phyloP scores from a whole-genome alignment of 2,329 filamentous ascomycete genomes.

The Venturia effusa region DNA sequence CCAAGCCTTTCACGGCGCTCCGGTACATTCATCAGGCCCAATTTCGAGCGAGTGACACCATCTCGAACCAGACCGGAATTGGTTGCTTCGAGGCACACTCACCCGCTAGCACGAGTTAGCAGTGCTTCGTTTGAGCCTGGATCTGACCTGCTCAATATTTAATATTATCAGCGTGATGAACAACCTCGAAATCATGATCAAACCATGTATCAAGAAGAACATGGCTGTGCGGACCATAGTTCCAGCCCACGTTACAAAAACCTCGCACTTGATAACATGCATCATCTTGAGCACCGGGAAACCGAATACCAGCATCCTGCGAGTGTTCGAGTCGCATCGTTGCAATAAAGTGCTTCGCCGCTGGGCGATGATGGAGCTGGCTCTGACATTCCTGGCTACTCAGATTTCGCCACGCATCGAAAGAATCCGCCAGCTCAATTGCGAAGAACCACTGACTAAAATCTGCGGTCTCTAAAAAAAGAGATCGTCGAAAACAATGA shows the following conservation, averaged over 20 bases:
- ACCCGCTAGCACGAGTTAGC: neutral
- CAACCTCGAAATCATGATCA: neutral
- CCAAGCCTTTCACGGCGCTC: neutral
- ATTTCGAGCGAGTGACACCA: no score
- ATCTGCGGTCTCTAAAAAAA: neutral
- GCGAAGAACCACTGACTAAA: neutral
- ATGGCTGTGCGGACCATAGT: neutral
- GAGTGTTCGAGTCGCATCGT: neutral
- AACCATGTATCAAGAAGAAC: neutral
- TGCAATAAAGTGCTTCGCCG: neutral
- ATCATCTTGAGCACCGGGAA: neutral
- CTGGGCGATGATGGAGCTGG: neutral
- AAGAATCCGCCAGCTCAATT: neutral
- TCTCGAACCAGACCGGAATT: neutral
- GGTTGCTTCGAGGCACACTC: neutral
- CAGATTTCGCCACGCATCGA: neutral
- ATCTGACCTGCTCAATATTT: neutral
- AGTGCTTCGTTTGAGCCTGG: neutral
- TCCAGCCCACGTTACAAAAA: neutral
- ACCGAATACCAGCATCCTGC: neutral
- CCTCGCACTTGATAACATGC: neutral
- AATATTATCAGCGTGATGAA: neutral
- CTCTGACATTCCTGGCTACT: neutral
- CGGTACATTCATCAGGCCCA: no score
- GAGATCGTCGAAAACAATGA: neutral